Base-by-base conservation (phyloP, 2,329 filamentous ascomycete genomes). In the Aspergillus quadrilineatus region DNA sequence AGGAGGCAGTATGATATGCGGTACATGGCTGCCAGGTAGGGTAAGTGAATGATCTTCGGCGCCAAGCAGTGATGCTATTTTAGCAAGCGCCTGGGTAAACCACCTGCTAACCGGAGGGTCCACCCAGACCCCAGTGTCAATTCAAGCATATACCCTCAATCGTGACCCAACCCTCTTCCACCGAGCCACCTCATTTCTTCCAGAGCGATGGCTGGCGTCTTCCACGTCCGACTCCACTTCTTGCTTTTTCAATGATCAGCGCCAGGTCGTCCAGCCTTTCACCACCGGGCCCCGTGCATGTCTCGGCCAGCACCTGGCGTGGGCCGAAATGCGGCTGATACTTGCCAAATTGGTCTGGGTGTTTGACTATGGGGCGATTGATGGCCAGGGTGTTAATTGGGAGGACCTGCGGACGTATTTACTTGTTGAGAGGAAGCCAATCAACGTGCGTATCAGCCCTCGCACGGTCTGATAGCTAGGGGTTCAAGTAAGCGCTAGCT, bases 231-330 rank as follows among this genome's bases (percentile, higher is more conserved):
- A 56, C 22, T 15, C 49, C 4, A 9, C 6, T 34, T 51, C 54
- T 1, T 32, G 17, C n/a, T 56, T 56, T 15, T 48, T 42, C 28
- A 28, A 48, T n/a, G 54, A 56, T 6, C 9, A 56, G 12, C 48
- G 49, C 26, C 34, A 29, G 4, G 54, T 17, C 6, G 28, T 53
- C 9, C 42, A 55, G 28, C 49, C 88, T 1, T 90, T 91, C 73
- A 90, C 89, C 69, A 86, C 86, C 9, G 88, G 87, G 1, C 86
- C 88, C 39, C 78, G 88, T 39, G 88, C 89, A 68, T 90, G 88
- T 72, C 84, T 91, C 57, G 88, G 89, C 1, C 88, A 92, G 78
- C 88, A 92, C 70, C 92, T 92, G 69, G 89, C 89, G 26, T 52
- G 41, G 39, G 41, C 41, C 4, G 50, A 52, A n/a, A 44, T 44